phyloP scores from a whole-genome alignment of 2,329 filamentous ascomycete genomes.

The Diaporthe ampelina region DNA sequence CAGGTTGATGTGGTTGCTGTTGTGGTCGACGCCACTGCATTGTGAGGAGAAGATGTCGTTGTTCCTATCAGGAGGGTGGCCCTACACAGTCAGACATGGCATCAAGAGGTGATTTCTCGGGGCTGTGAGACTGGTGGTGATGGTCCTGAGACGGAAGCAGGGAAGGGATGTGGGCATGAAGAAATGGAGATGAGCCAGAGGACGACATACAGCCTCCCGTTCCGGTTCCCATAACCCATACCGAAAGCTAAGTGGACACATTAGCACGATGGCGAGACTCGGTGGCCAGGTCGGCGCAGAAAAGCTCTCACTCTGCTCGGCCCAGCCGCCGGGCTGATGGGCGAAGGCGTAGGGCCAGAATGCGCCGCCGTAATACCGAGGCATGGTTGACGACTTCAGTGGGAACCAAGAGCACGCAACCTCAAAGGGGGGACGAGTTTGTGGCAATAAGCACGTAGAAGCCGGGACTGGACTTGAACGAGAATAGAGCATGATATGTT shows the following conservation, averaged over 20 bases:
- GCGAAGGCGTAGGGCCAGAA: slow-evolving; percentile 35
- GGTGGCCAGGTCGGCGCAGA: neutral
- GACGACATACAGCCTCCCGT: slow-evolving; percentile 9
- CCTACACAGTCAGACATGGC: neutral
- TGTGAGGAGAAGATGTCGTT: slow-evolving; percentile 8
- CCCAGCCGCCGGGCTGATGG: slow-evolving; percentile 38
- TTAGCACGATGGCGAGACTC: neutral
- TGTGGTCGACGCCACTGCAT: neutral
- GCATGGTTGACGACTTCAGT: slow-evolving; percentile 20
- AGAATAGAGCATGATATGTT: neutral
- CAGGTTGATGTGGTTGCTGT: slow-evolving; percentile 8
- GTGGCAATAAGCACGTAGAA: neutral
- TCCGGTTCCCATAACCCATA: slow-evolving; percentile 31
- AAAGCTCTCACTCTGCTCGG: slow-evolving; percentile 33
- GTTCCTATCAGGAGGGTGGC: neutral
- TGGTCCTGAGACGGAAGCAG: neutral
- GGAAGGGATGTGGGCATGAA: neutral
- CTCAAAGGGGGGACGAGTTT: neutral
- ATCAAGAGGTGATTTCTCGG: neutral
- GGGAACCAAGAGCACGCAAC: neutral
- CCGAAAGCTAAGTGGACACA: slow-evolving; percentile 16
- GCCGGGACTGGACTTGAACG: too few species aligned
- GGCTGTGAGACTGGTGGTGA: neutral
- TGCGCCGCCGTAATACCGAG: slow-evolving; percentile 22
- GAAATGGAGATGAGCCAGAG: neutral